Percentiles rank a stretch among this genome's conserved stretches.
Evolutionary conservation across 106 monocot genomes (phyloP).

Genomic region (Xerophyta viscosa): DNA sequence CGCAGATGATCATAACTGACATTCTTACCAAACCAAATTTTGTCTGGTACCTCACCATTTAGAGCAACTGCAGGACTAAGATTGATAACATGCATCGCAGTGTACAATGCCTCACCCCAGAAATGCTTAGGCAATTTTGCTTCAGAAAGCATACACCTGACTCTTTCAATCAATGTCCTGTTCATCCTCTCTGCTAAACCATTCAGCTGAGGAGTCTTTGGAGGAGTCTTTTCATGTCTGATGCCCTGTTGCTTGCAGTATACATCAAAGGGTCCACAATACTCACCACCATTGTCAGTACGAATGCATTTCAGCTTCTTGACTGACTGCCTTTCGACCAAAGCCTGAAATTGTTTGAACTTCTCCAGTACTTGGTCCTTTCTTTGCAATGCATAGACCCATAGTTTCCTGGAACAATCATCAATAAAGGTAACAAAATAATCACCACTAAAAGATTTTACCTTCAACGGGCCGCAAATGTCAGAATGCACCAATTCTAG

Average conservation of each 20-base stretch:
- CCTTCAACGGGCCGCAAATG: background rate
- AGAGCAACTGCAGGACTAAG: slow-evolving; percentile 3
- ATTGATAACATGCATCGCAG: slow-evolving; percentile 1
- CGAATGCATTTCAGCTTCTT: background rate
- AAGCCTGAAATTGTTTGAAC: background rate
- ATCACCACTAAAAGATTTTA: background rate
- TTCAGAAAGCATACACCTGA: slow-evolving; percentile 1
- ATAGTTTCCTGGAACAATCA: background rate
- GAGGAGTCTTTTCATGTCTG: background rate
- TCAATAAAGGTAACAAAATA: slow-evolving; percentile 3
- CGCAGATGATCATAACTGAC: background rate
- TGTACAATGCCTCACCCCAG: slow-evolving; percentile 5
- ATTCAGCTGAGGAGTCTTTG: background rate
- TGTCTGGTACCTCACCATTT: background rate
- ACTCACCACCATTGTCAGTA: slow-evolving; percentile 3
- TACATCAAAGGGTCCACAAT: background rate
- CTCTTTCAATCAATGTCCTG: background rate
- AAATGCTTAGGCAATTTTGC: slow-evolving; percentile 3
- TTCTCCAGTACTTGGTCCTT: background rate
- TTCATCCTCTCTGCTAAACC: slow-evolving; percentile 3
- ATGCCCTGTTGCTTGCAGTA: background rate
- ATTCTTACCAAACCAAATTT: slow-evolving; percentile 1
- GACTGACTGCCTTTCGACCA: background rate
- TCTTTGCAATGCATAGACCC: background rate
- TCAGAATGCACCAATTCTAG: background rate